Evolutionary conservation across 108 stramenopile species (phyloP).

Genomic region (Conticribra weissflogii): DNA sequence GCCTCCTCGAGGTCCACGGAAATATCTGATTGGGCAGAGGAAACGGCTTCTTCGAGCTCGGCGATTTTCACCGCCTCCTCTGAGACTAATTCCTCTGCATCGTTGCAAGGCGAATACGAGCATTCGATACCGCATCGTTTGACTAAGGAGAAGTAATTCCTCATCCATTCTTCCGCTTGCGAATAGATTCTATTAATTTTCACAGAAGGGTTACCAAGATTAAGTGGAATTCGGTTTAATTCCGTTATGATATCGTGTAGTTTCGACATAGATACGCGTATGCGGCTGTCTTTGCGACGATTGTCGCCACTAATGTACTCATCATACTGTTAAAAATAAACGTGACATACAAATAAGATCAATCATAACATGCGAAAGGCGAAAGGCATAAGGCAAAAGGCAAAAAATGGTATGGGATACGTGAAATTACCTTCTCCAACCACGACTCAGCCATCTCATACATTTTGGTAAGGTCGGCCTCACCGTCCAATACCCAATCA

Average conservation of each 20-base stretch:
- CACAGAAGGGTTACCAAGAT: constrained; percentile 61
- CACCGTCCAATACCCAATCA: constrained; percentile 64
- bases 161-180: constrained; percentile 74
- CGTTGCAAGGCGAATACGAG: constrained; percentile 25
- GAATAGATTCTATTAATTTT: constrained; percentile 65
- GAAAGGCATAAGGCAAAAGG: constrained; percentile 2
- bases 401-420: not conserved
- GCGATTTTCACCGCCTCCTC: constrained; percentile 23
- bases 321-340: constrained; percentile 46
- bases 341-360: constrained; percentile 3
- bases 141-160: constrained; percentile 48
- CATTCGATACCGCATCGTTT: constrained; percentile 52
- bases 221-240: constrained; percentile 59
- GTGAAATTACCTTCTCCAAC: constrained; percentile 66
- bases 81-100: not conserved
- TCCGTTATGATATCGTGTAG: constrained; percentile 63
- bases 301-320: constrained; percentile 64
- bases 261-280: constrained; percentile 53
- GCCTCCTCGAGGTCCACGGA: constrained; percentile 75
- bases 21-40: constrained; percentile 57
- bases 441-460: constrained; percentile 62
- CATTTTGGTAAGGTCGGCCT: constrained; percentile 58
- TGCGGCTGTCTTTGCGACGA: constrained; percentile 53
- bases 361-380: not conserved
- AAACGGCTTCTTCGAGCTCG: constrained; percentile 49